Percentiles rank a stretch among this genome's conserved stretches.
phyloP scores from a whole-genome alignment of 169 alveolate genomes.

The Babesia bigemina region DNA sequence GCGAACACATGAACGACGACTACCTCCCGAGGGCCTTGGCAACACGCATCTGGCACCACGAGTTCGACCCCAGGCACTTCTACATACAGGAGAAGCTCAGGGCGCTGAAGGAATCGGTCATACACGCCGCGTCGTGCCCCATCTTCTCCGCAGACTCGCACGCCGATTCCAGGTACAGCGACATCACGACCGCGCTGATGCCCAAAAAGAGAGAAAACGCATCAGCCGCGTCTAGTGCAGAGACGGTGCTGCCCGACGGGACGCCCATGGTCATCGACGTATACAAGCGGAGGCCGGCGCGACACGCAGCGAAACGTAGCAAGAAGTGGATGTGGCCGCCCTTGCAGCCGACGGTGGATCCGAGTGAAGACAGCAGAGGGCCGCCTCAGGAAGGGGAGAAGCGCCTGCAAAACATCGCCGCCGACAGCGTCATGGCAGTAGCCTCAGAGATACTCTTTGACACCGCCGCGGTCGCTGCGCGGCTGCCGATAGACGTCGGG shows the following conservation, averaged over 20 bases:
- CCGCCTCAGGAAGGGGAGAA: neutral
- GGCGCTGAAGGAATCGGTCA: conserved; percentile 43
- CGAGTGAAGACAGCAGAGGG: no score
- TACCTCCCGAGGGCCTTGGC: conserved; percentile 11
- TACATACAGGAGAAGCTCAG: conserved; percentile 29
- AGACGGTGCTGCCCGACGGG: conserved; percentile 1
- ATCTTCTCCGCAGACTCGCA: neutral
- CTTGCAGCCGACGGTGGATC: neutral
- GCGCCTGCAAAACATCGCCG: neutral
- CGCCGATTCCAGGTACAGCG: neutral
- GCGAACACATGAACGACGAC: conserved; percentile 11
- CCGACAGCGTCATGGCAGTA: neutral
- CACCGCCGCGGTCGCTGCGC: conserved; percentile 4
- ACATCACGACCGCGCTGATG: neutral
- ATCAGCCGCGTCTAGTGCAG: no score
- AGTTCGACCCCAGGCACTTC: neutral
- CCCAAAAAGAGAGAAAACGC: neutral
- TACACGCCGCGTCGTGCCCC: conserved; percentile 31
- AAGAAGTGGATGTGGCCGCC: neutral
- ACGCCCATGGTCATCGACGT: neutral
- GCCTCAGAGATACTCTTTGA: conserved; percentile 10
- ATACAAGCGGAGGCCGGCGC: no score
- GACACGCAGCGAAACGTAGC: neutral
- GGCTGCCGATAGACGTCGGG: conserved; percentile 20
- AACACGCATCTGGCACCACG: neutral